Base-by-base conservation (phyloP, 805 yeast genomes). In the Saturnispora silvae region DNA sequence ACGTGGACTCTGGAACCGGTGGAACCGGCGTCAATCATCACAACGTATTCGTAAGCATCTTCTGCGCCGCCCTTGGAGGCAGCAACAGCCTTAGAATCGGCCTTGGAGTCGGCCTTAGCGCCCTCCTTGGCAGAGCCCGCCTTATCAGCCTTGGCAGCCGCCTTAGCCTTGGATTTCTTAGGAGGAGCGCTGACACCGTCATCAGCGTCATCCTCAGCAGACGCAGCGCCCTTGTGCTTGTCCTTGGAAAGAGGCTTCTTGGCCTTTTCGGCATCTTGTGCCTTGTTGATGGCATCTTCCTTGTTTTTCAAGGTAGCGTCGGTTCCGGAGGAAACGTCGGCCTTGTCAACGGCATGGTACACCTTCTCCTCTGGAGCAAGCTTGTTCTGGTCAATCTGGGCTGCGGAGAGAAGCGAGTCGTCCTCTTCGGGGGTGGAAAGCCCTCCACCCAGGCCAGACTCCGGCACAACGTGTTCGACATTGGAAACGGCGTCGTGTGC, bases 11-110 rank as follows among this genome's bases (percentile, higher is more conserved):
- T 77, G 13, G 96, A 86, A 23, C 98, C 98, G 13, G 95, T 81
- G 1, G 97, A 87, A 7, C 98, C 99, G 6, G 98, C 98, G 64
- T 92, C 99, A 40, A 92, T 67, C 96, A 92, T 86, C 18, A 92
- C 72, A 22, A 87, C 96, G 49, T 70, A 89, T 53, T 81, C 81
- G 25, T 72, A 60, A 32, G 62, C 40, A 3, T 28, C 22, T 24
- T 28, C 27, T 16, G 31, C 14, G 13, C 17, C 5, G 8, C 28
- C 15, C 7, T 15, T 31, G 20, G 28, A 20, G 10, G 28, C 13
- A 9, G 37, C 14, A 6, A 8, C n/a, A 24, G 19, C 30, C 15
- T 29, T 16, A 20, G 20, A 25, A 7, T 28, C 22, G 20, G 15
- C 27, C 20, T 28, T 28, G 5, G 38, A 20, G n/a, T 17, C n/a